Evolutionary conservation across 192 early-diverging fungal species (phyloP).

Genomic region (Entomortierella parvispora): DNA sequence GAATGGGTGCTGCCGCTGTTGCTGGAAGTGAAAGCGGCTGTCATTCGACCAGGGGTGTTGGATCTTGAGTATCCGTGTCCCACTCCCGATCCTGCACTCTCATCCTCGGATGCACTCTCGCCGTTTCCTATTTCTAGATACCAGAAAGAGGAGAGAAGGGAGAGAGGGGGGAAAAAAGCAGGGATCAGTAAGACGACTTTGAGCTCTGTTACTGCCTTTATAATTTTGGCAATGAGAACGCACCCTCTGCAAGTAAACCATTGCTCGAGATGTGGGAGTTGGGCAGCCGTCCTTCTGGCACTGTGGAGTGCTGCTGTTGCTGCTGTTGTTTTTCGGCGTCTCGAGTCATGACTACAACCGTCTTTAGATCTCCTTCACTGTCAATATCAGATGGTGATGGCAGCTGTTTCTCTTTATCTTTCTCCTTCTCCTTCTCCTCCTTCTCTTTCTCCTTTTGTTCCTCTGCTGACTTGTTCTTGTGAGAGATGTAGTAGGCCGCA

Average conservation of each 20-base stretch:
- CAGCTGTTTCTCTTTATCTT: neutral
- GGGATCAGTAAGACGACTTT: neutral
- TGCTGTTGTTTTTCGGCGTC: too few species aligned
- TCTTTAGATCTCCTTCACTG: too few species aligned
- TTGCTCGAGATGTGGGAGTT: neutral
- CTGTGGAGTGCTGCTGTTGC: too few species aligned
- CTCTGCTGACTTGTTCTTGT: constrained; percentile 23
- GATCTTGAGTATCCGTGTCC: neutral
- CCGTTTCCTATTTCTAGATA: neutral
- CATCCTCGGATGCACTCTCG: neutral
- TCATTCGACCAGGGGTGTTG: neutral
- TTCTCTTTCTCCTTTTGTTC: constrained; percentile 2
- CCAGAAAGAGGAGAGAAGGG: neutral
- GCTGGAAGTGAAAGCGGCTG: too few species aligned
- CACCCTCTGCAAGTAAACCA: neutral
- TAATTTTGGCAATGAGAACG: too few species aligned
- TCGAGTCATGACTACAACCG: too few species aligned
- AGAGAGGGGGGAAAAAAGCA: neutral
- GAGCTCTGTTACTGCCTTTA: neutral
- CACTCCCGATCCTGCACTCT: neutral
- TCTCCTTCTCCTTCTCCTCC: neutral
- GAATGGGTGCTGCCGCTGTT: neutral
- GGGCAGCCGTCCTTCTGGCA: neutral
- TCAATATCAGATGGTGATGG: neutral
- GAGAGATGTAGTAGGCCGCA: constrained; percentile 33